Conservation (phyloP, 495 filamentous ascomycete species). For the Penicillium argentinense region DNA sequence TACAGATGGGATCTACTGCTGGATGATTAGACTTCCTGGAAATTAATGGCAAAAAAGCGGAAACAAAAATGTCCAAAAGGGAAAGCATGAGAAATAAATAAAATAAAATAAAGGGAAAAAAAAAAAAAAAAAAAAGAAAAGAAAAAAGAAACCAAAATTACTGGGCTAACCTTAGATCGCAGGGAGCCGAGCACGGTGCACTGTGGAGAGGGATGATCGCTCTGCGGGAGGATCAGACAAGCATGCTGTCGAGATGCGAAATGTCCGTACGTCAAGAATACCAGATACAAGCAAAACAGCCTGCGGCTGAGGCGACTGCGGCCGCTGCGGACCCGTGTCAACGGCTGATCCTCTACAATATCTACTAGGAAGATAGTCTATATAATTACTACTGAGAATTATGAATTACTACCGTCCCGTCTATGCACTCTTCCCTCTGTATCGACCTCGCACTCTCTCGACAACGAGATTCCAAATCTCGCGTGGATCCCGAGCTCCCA, state of each 20-base stretch:
- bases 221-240: slow-evolving; percentile 30
- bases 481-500: slow-evolving; percentile 23
- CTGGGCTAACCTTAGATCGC: slow-evolving; percentile 22
- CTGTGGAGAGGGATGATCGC: slow-evolving; percentile 30
- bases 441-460: too few relatives aligned
- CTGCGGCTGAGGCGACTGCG: slow-evolving; percentile 35
- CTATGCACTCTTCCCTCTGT: too few relatives aligned
- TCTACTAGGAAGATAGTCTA: too few relatives aligned
- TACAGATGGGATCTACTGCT: slow-evolving; percentile 24
- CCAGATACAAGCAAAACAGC: too few relatives aligned
- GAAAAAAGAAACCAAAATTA: slow-evolving; percentile 19
- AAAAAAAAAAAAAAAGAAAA: slow-evolving; percentile 3
- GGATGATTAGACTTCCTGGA: slow-evolving; percentile 28
- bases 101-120: slow-evolving; percentile 11
- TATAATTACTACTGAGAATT: too few relatives aligned
- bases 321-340: slow-evolving; percentile 12
- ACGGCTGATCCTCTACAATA: too few relatives aligned
- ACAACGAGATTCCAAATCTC: slow-evolving; percentile 17
- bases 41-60: slow-evolving; percentile 17
- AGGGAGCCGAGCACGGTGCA: slow-evolving; percentile 25
- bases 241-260: too few relatives aligned
- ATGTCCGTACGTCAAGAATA: too few relatives aligned
- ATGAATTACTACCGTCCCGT: too few relatives aligned
- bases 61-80: slow-evolving; percentile 1
- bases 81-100: slow-evolving; percentile 10